These are phyloP conservation scores for Cercospora brassicicola DNA, from an alignment of 2,329 filamentous ascomycete species.

Conservation along the genomic window DNA sequence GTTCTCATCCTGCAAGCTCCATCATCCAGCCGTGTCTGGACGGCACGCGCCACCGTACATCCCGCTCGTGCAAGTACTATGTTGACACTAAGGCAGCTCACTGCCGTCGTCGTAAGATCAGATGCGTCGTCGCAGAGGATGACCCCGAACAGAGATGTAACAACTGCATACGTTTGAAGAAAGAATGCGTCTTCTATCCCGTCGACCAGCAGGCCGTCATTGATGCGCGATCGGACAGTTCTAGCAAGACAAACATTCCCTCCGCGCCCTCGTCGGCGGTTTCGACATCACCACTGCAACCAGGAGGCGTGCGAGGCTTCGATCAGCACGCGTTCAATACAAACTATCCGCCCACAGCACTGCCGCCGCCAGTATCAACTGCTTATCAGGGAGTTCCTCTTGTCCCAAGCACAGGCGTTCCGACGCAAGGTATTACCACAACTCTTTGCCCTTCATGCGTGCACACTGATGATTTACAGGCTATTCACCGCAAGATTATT, in stretches of 20 bases:
- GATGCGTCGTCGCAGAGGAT: constrained; percentile 75
- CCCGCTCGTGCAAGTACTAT: constrained; percentile 17
- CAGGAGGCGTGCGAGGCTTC: constrained; percentile 17
- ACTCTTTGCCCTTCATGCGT: not conserved
- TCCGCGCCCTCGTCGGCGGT: constrained; percentile 33
- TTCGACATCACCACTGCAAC: constrained; percentile 30
- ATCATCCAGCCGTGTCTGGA: constrained; percentile 11
- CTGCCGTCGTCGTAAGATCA: constrained; percentile 88
- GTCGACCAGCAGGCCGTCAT: constrained; percentile 59
- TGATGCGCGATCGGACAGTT: constrained; percentile 32
- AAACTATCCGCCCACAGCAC: not conserved
- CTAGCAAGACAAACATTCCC: constrained; percentile 22
- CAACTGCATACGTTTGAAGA: constrained; percentile 91
- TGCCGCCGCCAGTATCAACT: constrained; percentile 22
- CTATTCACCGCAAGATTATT: constrained; percentile 13
- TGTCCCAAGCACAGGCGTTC: constrained; percentile 15
- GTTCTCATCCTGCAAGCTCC: constrained; percentile 16
- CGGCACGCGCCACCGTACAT: constrained; percentile 20
- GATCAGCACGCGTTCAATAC: constrained; percentile 12
- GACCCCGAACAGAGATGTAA: constrained; percentile 76
- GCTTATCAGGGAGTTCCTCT: constrained; percentile 23
- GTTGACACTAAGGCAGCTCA: constrained; percentile 61
- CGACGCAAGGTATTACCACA: constrained; percentile 13
- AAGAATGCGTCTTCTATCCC: constrained; percentile 88
- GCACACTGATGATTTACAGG: constrained; percentile 7